Evolutionary conservation across 1,284 basidiomycete species (phyloP).

Genomic region (Ustilago trichophora): DNA sequence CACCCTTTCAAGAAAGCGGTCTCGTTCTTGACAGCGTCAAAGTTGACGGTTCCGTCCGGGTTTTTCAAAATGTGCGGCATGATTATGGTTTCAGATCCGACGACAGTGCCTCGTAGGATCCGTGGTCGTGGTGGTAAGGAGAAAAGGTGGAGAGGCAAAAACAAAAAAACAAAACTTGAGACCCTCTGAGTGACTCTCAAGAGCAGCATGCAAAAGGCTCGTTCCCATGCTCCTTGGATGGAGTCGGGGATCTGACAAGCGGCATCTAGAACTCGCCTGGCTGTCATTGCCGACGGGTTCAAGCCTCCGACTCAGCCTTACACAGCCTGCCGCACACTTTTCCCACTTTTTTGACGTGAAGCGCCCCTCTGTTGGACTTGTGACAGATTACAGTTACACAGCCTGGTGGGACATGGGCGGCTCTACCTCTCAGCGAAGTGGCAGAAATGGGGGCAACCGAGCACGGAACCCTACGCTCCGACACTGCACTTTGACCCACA

Average conservation of each 20-base stretch:
- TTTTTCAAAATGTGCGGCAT: constrained; percentile 43
- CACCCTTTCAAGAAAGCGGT: constrained; percentile 39
- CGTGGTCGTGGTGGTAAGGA: constrained; percentile 5
- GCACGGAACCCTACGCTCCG: constrained; percentile 25
- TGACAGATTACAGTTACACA: background rate
- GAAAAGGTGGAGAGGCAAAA: no score
- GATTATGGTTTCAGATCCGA: background rate
- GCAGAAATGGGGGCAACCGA: background rate
- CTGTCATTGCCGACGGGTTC: background rate
- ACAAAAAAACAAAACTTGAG: no score
- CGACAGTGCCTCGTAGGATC: background rate
- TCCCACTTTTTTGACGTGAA: background rate
- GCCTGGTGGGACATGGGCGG: no score
- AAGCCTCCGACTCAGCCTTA: no score
- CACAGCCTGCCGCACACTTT: no score
- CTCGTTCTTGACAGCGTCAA: constrained; percentile 45
- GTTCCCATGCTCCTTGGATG: no score
- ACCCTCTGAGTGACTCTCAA: no score
- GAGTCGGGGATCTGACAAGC: background rate
- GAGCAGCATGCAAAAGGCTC: no score
- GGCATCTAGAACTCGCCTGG: background rate
- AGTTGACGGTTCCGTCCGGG: constrained; percentile 50
- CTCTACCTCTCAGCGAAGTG: no score
- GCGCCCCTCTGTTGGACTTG: background rate
- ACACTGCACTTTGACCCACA: constrained; percentile 1